Conservation (phyloP, 768 basidiomycete genomes). For the Fomitopsis serialis region DNA sequence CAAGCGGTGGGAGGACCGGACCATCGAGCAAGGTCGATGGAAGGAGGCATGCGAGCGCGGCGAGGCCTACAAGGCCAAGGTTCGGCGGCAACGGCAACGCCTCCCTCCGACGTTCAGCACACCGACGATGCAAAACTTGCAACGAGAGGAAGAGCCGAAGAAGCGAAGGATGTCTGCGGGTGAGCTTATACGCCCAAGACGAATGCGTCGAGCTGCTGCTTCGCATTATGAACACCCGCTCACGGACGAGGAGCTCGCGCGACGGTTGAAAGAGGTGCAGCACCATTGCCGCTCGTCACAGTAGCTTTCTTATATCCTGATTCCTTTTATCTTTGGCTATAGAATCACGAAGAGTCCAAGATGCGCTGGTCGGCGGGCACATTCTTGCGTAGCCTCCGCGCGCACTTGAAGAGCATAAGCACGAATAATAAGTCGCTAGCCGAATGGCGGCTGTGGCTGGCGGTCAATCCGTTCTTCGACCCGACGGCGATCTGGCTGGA, state of each 20-base stretch:
- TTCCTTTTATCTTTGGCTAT: background rate
- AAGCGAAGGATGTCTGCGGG: constrained; percentile 19
- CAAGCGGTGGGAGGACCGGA: constrained; percentile 40
- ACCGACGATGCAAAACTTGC: background rate
- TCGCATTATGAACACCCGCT: constrained; percentile 45
- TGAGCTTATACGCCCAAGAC: constrained; percentile 23
- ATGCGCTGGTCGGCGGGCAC: constrained; percentile 72
- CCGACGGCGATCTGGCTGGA: constrained; percentile 79
- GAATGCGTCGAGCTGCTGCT: constrained; percentile 31
- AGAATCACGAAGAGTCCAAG: constrained; percentile 72
- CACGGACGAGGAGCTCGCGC: constrained; percentile 62
- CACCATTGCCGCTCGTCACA: constrained; percentile 4
- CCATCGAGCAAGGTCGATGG: constrained; percentile 44
- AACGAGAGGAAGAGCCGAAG: constrained; percentile 8
- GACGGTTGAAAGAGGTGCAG: constrained; percentile 63
- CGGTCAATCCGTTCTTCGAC: constrained; percentile 66
- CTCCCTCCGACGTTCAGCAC: constrained; percentile 23
- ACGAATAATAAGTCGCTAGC: constrained; percentile 21
- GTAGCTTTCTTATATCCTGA: constrained; percentile 1
- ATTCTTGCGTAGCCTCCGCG: constrained; percentile 48
- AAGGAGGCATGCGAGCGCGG: constrained; percentile 56
- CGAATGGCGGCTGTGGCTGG: constrained; percentile 69
- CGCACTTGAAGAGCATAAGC: constrained; percentile 29
- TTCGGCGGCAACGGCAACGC: constrained; percentile 25
- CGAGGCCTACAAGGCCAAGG: constrained; percentile 54